Conservation (phyloP, 192 early-diverging fungal species). For the Neocallimastix lanati region DNA sequence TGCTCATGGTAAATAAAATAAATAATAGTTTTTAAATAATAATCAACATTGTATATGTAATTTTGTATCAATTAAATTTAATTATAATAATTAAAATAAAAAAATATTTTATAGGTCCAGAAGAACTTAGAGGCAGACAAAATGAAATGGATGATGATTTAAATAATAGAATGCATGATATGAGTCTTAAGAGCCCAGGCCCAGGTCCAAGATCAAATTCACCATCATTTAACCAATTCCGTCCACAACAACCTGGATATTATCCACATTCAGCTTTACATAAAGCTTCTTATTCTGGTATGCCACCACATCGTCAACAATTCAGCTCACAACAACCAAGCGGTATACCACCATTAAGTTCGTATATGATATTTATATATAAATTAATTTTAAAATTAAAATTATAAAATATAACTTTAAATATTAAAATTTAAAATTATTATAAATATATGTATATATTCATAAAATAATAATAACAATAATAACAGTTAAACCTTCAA, state of each 20-base stretch:
- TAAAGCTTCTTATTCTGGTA: not conserved
- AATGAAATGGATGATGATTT: not conserved
- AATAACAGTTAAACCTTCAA: too few species aligned
- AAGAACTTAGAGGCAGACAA: not conserved
- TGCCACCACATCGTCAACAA: not conserved
- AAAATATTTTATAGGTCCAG: not conserved
- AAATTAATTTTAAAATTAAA: too few species aligned
- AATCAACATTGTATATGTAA: too few species aligned
- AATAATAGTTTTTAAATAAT: too few species aligned
- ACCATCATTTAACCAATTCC: not conserved
- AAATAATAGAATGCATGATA: not conserved
- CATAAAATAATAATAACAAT: too few species aligned
- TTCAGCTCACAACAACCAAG: not conserved
- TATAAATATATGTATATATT: too few species aligned
- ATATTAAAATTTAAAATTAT: too few species aligned
- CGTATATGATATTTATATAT: not conserved
- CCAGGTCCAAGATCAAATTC: not conserved
- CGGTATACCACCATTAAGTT: not conserved
- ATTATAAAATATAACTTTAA: too few species aligned
- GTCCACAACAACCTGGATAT: not conserved
- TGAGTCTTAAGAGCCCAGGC: not conserved
- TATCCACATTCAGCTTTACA: not conserved
- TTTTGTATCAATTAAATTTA: too few species aligned
- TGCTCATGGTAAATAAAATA: slow-evolving; percentile 7
- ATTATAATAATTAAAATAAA: not conserved